Percentiles rank a stretch among this genome's conserved stretches.
phyloP scores from a whole-genome alignment of 2,329 filamentous ascomycete genomes.

The Botryotinia calthae region DNA sequence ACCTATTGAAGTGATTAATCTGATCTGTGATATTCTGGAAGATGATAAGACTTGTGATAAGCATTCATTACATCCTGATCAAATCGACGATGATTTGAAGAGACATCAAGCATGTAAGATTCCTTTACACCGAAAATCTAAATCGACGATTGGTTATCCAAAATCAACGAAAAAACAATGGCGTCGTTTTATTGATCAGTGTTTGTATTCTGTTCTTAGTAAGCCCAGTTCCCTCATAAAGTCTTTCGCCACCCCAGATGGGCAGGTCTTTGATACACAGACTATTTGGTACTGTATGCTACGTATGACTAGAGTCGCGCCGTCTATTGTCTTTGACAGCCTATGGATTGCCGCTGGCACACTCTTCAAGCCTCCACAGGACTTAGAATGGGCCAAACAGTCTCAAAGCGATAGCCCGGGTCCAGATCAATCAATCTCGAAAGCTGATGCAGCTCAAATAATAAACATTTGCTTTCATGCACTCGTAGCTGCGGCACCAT shows the following conservation, averaged over 20 bases:
- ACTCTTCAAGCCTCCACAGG: conserved; percentile 54
- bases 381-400: conserved; percentile 34
- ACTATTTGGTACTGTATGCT: conserved; percentile 63
- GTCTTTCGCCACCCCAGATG: conserved; percentile 54
- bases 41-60: conserved; percentile 54
- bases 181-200: conserved; percentile 62
- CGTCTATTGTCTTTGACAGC: conserved; percentile 60
- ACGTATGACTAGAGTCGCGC: conserved; percentile 55
- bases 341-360: conserved; percentile 60
- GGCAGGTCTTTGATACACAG: conserved; percentile 57
- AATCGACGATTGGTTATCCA: not conserved
- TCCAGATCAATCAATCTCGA: conserved; percentile 29
- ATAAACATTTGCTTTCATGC: conserved; percentile 61
- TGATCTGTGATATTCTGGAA: conserved; percentile 59
- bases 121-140: conserved; percentile 8
- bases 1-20: conserved; percentile 55
- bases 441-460: conserved; percentile 34
- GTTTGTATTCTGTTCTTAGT: conserved; percentile 61
- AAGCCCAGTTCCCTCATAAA: conserved; percentile 53
- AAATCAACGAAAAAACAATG: conserved; percentile 43
- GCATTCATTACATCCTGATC: conserved; percentile 45
- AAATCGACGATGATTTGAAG: conserved; percentile 24
- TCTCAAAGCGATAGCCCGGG: conserved; percentile 2
- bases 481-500: conserved; percentile 56
- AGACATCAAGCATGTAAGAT: conserved; percentile 17